phyloP scores from a whole-genome alignment of 306 rosid genomes.

The Cicer chorassanicum region DNA sequence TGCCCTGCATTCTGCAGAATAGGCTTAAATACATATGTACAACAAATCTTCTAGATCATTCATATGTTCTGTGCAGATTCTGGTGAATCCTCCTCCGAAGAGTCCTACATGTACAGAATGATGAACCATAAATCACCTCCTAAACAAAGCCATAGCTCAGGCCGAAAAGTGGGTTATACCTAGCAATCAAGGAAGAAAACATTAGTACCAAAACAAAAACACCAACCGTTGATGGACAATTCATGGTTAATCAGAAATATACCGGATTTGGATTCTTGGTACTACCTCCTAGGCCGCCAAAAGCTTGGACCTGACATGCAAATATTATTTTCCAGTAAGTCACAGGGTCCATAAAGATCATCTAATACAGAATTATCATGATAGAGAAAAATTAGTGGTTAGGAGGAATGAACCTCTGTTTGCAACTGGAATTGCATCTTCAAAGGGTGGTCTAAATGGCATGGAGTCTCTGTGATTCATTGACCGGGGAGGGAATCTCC shows the following conservation, averaged over 20 bases:
- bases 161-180: constrained; percentile 51
- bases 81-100: constrained; percentile 46
- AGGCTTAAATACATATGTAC: constrained; percentile 63
- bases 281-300: constrained; percentile 82
- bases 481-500: constrained; percentile 81
- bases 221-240: neutral
- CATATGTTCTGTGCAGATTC: constrained; percentile 45
- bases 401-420: constrained; percentile 62
- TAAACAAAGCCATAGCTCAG: constrained; percentile 47
- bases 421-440: constrained; percentile 72
- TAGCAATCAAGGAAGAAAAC: constrained; percentile 40
- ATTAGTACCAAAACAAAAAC: constrained; percentile 22
- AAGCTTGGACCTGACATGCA: constrained; percentile 72
- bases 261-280: constrained; percentile 48
- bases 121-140: constrained; percentile 46
- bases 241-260: constrained; percentile 14
- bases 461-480: constrained; percentile 66
- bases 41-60: constrained; percentile 62
- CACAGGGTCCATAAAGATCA: neutral
- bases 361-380: neutral
- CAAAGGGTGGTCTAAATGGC: constrained; percentile 80
- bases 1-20: constrained; percentile 75
- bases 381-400: neutral
- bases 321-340: constrained; percentile 26
- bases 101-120: constrained; percentile 47